These are phyloP conservation scores for Hymenoscyphus infarciens DNA, from an alignment of 2,329 filamentous ascomycete genomes.

Conservation along the genomic window DNA sequence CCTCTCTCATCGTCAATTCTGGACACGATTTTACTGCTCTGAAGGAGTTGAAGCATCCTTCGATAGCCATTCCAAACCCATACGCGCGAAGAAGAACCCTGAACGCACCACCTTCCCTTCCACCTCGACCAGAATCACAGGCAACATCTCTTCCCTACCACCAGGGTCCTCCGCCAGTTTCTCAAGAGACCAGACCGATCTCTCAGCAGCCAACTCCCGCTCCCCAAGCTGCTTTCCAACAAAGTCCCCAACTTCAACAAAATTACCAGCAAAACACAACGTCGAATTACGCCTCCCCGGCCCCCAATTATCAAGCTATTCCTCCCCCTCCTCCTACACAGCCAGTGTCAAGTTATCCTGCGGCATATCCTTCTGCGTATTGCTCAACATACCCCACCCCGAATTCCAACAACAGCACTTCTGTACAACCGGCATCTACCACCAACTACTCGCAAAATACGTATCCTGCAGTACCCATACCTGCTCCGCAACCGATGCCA, in stretches of 20 bases:
- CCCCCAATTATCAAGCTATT: background rate
- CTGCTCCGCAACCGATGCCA: background rate
- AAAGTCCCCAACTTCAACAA: background rate
- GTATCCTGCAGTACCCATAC: background rate
- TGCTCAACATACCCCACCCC: background rate
- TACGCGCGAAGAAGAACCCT: background rate
- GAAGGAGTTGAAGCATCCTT: slow-evolving; percentile 8
- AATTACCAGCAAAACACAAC: background rate
- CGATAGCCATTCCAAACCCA: slow-evolving; percentile 2
- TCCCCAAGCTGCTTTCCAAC: background rate
- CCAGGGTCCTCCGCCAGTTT: background rate
- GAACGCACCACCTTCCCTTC: slow-evolving; percentile 5
- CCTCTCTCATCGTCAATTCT: background rate
- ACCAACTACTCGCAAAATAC: background rate
- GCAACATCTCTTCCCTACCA: background rate
- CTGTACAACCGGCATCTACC: background rate
- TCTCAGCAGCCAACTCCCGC: background rate
- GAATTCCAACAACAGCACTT: background rate
- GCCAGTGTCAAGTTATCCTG: background rate
- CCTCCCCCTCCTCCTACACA: background rate
- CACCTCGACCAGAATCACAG: background rate
- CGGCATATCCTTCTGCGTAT: background rate
- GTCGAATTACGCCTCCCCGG: background rate
- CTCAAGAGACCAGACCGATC: background rate
- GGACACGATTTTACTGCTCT: slow-evolving; percentile 2